Evolutionary conservation across 495 filamentous ascomycete genomes (phyloP).

Genomic region (Aspergillus saccharolyticus): DNA sequence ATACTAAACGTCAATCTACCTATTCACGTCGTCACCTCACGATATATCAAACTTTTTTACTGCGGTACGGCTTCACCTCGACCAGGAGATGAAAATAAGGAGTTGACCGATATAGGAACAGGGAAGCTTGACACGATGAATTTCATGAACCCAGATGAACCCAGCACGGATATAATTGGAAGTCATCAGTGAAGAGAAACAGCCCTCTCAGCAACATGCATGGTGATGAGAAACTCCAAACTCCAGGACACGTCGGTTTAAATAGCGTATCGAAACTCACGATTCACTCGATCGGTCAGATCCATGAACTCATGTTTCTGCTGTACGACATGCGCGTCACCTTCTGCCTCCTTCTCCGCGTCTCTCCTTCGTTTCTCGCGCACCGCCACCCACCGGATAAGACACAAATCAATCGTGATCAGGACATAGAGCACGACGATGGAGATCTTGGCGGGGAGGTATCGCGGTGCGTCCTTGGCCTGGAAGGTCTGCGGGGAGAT

Average conservation of each 20-base stretch:
- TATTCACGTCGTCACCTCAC: too few relatives aligned
- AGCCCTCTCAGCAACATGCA: too few relatives aligned
- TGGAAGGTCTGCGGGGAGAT: constrained; percentile 47
- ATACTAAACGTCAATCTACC: too few relatives aligned
- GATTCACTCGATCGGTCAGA: constrained; percentile 40
- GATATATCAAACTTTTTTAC: too few relatives aligned
- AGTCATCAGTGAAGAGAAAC: too few relatives aligned
- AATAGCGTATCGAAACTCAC: constrained; percentile 20
- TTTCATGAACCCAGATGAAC: too few relatives aligned
- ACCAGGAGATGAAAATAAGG: too few relatives aligned
- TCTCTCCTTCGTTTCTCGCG: constrained; percentile 43
- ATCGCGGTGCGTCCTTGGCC: constrained; percentile 45
- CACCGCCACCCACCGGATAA: constrained; percentile 51
- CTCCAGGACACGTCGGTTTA: not conserved
- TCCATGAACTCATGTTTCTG: constrained; percentile 55
- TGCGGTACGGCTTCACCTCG: too few relatives aligned
- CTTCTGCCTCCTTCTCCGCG: constrained; percentile 40
- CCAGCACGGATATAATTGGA: too few relatives aligned
- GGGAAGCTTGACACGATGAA: too few relatives aligned
- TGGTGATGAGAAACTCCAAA: too few relatives aligned
- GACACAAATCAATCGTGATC: constrained; percentile 34
- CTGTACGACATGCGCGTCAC: constrained; percentile 49
- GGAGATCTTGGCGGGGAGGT: constrained; percentile 56
- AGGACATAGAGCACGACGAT: constrained; percentile 52
- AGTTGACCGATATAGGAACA: too few relatives aligned